Base-by-base conservation (phyloP, 2,329 filamentous ascomycete genomes). In the Ascochyta koolunga region DNA sequence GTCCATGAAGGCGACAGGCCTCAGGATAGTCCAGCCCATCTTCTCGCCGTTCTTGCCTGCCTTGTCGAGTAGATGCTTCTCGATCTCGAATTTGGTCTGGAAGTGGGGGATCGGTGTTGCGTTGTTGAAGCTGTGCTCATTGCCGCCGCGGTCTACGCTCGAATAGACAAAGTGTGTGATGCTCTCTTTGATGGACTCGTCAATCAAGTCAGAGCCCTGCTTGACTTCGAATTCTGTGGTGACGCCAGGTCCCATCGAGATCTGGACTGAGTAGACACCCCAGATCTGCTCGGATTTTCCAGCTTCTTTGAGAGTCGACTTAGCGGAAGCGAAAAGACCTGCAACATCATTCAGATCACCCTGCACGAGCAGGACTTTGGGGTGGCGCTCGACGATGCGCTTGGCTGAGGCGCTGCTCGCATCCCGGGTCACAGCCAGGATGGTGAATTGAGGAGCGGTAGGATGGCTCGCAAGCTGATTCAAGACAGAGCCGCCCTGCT, bases 81-180 rank as follows among this genome's bases (percentile, higher is more conserved):
- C 87, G 62, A 89, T 85, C 10, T 80, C 70, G 61, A 84, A 79
- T 68, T 89, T 89, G 61, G 72, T 78, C 53, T 79, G 78, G 68
- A 89, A 89, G 69, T 89, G 86, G 0, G 84, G 83, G 40, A 89
- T 78, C 0, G 70, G 66, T 13, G 73, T 76, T 24, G 62, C 54
- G 56, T 80, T 80, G 4, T 79, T 78, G 63, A 81, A 79, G 40
- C 79, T 81, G 5, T 77, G 78, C 2, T 73, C 72, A 33, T 83
- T 79, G 39, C 86, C 85, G 37, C 85, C 84, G 33, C 87, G 83
- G 58, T 89, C 87, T 22, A 88, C 84, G 46, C 80, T 84, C 25
- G 79, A 82, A 73, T 88, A 89, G 38, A 89, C 80, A 61, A 89
- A 86, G 64, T 85, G 81, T 54, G 79, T 76, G 33, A 89, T 82